Percentiles rank a stretch among this genome's conserved stretches.
phyloP scores from a whole-genome alignment of 2,329 filamentous ascomycete genomes.

The Paracamarosporium sp. region DNA sequence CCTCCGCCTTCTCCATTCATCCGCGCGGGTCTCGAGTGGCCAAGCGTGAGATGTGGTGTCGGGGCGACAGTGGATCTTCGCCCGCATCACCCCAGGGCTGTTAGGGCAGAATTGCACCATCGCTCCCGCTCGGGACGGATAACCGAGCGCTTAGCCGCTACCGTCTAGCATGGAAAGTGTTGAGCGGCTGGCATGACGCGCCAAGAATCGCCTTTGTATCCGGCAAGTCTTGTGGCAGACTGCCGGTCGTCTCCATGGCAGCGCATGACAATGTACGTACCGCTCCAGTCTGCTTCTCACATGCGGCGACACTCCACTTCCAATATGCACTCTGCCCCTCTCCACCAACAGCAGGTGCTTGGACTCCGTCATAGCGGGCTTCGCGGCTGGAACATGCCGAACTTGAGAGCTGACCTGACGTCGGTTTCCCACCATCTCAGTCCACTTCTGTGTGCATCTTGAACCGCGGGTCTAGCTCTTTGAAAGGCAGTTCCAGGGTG shows the following conservation, averaged over 20 bases:
- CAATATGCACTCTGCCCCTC: neutral
- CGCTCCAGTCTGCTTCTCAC: neutral
- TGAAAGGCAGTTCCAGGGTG: neutral
- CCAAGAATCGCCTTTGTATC: constrained; percentile 2
- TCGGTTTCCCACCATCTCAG: neutral
- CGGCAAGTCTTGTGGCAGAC: neutral
- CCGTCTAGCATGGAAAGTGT: constrained; percentile 2
- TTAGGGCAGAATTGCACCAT: constrained; percentile 5
- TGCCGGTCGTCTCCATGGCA: neutral
- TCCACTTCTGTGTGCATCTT: neutral
- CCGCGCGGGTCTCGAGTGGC: constrained; percentile 2
- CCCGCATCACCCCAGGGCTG: neutral
- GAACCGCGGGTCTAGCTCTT: neutral
- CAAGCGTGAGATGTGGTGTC: neutral
- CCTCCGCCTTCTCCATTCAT: constrained; percentile 6
- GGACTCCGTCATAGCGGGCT: neutral
- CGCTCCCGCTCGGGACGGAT: neutral
- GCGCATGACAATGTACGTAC: neutral
- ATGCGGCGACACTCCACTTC: neutral
- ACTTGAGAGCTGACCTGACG: neutral
- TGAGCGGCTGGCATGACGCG: neutral
- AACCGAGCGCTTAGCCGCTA: constrained; percentile 4
- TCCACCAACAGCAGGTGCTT: neutral
- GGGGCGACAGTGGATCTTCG: constrained; percentile 3
- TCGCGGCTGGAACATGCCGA: neutral